Percentiles rank a stretch among this genome's conserved stretches.
These are phyloP conservation scores for Pisolithus tinctorius DNA, from an alignment of 768 basidiomycete species.

Conservation along the genomic window DNA sequence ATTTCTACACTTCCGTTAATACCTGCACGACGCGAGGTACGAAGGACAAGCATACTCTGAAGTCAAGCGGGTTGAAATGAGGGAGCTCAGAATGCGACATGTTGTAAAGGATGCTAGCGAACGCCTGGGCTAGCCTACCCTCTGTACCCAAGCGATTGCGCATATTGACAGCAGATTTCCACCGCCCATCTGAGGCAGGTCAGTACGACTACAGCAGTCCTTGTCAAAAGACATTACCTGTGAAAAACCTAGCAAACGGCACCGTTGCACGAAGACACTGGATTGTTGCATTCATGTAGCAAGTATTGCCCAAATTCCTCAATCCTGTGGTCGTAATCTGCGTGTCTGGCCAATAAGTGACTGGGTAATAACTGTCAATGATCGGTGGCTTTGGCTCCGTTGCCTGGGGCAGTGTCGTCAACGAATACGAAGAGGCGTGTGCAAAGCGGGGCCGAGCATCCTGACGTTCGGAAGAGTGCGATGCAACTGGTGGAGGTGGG, in stretches of 20 bases:
- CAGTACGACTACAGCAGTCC: neutral
- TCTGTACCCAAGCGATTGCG: slow-evolving; percentile 84
- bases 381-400: slow-evolving; percentile 53
- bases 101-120: slow-evolving; percentile 75
- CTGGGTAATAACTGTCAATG: slow-evolving; percentile 71
- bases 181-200: slow-evolving; percentile 54
- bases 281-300: slow-evolving; percentile 98
- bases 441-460: slow-evolving; percentile 58
- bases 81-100: slow-evolving; percentile 86
- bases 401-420: slow-evolving; percentile 15
- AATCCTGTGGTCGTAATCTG: slow-evolving; percentile 78
- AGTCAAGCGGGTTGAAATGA: slow-evolving; percentile 74
- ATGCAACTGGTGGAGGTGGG: slow-evolving; percentile 74
- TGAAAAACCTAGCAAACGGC: slow-evolving; percentile 91
- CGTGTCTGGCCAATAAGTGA: slow-evolving; percentile 77
- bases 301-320: slow-evolving; percentile 95
- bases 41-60: slow-evolving; percentile 56
- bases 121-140: slow-evolving; percentile 74
- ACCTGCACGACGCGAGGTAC: slow-evolving; percentile 14
- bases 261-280: slow-evolving; percentile 94
- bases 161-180: slow-evolving; percentile 80
- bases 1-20: slow-evolving; percentile 36
- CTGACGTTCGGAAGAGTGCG: slow-evolving; percentile 65
- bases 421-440: slow-evolving; percentile 31
- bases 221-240: slow-evolving; percentile 42